phyloP scores from a whole-genome alignment of 2,329 filamentous ascomycete species.

The Colletotrichum tabaci region DNA sequence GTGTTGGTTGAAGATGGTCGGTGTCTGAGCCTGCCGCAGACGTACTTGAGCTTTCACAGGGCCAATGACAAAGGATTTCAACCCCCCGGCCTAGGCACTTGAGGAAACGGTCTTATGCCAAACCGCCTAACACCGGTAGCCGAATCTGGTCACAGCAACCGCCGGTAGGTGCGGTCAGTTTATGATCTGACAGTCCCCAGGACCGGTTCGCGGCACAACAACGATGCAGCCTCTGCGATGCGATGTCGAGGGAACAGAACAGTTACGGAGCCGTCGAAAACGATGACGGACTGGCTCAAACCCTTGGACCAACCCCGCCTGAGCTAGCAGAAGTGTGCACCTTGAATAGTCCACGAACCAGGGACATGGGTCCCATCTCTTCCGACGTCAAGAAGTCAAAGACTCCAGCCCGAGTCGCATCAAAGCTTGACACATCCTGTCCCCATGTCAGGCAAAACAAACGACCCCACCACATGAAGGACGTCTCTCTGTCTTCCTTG shows the following conservation, averaged over 20 bases:
- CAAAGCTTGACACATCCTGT: conserved; percentile 35
- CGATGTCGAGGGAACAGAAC: not conserved
- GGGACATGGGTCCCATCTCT: conserved; percentile 32
- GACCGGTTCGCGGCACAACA: not conserved
- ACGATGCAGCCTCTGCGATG: not conserved
- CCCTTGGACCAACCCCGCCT: not conserved
- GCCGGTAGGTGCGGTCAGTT: not conserved
- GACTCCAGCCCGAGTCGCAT: conserved; percentile 25
- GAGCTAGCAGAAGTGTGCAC: conserved; percentile 7
- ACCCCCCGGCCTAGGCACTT: conserved; percentile 1
- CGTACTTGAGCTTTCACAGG: not conserved
- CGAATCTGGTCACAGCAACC: conserved; percentile 18
- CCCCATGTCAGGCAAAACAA: conserved; percentile 30
- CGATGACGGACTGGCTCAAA: not conserved
- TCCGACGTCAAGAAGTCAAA: conserved; percentile 7
- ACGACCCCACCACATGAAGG: conserved; percentile 19
- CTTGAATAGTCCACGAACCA: conserved; percentile 14
- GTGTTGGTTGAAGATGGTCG: not conserved
- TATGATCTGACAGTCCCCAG: not conserved
- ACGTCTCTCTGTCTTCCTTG: conserved; percentile 22
- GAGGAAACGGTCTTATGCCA: not conserved
- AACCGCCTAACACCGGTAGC: not conserved
- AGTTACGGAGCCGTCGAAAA: not conserved
- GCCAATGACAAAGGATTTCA: conserved; percentile 16
- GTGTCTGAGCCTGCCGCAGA: not conserved